These are phyloP conservation scores for Monilinia laxa DNA, from an alignment of 2,329 filamentous ascomycete genomes.

Conservation along the genomic window DNA sequence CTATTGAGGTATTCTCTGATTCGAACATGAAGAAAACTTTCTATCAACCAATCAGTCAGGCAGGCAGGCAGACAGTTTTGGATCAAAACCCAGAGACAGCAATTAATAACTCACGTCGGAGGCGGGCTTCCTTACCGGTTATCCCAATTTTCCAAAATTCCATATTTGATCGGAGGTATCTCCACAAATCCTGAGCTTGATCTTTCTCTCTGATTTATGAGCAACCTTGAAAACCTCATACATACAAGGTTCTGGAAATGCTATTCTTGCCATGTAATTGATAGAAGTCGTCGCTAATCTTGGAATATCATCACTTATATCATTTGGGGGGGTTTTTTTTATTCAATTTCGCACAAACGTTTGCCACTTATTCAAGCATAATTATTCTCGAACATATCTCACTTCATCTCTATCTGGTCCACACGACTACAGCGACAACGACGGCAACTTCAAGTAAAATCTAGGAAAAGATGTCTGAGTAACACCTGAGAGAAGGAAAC, in stretches of 20 bases:
- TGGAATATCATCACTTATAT: not conserved
- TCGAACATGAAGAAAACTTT: no score
- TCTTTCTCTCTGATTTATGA: not conserved
- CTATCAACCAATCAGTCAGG: no score
- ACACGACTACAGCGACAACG: not conserved
- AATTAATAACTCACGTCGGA: not conserved
- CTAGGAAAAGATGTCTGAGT: not conserved
- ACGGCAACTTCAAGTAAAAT: not conserved
- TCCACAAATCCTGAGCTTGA: not conserved
- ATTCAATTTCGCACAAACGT: not conserved
- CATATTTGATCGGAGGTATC: constrained; percentile 13
- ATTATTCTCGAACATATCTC: not conserved
- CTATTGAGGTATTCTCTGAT: no score
- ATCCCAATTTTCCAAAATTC: not conserved
- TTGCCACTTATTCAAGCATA: not conserved
- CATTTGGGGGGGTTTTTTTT: not conserved
- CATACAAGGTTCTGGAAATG: not conserved
- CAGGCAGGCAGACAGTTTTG: no score
- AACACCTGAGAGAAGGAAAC: not conserved
- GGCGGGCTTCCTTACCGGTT: constrained; percentile 4
- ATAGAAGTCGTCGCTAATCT: not conserved
- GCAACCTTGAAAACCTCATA: not conserved
- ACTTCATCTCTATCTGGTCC: not conserved
- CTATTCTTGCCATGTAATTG: not conserved
- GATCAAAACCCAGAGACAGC: not conserved